Conservation (phyloP, 371 early-diverging fungal genomes). For the Mucor velutinosus region DNA sequence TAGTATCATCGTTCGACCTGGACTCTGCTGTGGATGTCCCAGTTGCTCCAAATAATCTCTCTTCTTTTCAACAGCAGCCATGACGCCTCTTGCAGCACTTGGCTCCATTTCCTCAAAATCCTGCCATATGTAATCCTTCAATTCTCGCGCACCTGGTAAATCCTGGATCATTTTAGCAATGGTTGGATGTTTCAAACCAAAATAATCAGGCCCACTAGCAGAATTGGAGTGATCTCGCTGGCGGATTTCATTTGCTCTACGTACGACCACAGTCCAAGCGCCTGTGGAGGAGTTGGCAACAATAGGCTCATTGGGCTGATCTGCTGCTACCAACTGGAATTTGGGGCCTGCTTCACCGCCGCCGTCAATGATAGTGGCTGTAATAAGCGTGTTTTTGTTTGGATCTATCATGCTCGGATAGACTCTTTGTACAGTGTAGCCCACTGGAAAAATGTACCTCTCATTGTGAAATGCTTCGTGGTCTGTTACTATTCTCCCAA, state of each 20-base stretch:
- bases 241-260: conserved; percentile 75
- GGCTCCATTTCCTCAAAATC: conserved; percentile 63
- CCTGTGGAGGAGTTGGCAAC: conserved; percentile 84
- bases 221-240: conserved; percentile 79
- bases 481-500: conserved; percentile 78
- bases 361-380: conserved; percentile 79
- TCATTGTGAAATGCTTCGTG: conserved; percentile 85
- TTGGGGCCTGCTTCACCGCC: conserved; percentile 60
- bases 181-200: conserved; percentile 87
- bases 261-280: conserved; percentile 87
- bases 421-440: conserved; percentile 69
- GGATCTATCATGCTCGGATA: conserved; percentile 80
- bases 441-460: conserved; percentile 91
- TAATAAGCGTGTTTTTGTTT: conserved; percentile 61
- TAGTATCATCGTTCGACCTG: conserved; percentile 28
- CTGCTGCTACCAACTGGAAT: conserved; percentile 82
- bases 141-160: conserved; percentile 72
- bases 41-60: conserved; percentile 47
- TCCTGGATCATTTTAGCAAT: conserved; percentile 92
- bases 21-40: conserved; percentile 26
- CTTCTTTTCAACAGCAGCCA: conserved; percentile 53
- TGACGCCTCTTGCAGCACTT: conserved; percentile 50
- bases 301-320: conserved; percentile 62
- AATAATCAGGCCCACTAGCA: conserved; percentile 90
- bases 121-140: conserved; percentile 75